Percentiles rank a stretch among this genome's conserved stretches.
phyloP scores from a whole-genome alignment of 352 stramenopile species.

The Pythium aristosporum region DNA sequence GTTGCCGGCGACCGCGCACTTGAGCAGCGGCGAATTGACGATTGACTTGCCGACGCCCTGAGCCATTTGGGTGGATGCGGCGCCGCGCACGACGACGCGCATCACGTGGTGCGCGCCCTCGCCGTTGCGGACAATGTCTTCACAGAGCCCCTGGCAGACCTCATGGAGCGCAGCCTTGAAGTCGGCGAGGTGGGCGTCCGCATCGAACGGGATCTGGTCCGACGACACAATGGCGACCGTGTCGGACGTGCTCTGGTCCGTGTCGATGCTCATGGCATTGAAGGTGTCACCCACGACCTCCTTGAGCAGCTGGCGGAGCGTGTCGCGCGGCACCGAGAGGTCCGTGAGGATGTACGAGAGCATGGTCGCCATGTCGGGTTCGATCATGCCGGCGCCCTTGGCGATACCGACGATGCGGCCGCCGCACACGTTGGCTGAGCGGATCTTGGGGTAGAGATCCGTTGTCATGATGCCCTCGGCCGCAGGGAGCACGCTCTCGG shows the following conservation, averaged over 20 bases:
- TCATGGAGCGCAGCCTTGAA: constrained; percentile 92
- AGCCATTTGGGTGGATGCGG: constrained; percentile 71
- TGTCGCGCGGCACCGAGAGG: constrained; percentile 76
- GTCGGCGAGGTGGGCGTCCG: constrained; percentile 65
- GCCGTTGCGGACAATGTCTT: constrained; percentile 98
- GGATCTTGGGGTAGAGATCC: constrained; percentile 91
- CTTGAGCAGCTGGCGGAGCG: constrained; percentile 72
- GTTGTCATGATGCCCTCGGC: constrained; percentile 98
- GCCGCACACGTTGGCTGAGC: constrained; percentile 75
- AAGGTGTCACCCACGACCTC: constrained; percentile 87
- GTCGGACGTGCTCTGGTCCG: constrained; percentile 98
- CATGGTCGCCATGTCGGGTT: constrained; percentile 96
- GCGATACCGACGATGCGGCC: constrained; percentile 96
- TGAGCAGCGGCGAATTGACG: constrained; percentile 96
- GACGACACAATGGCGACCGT: constrained; percentile 95
- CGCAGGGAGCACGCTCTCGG: constrained; percentile 90
- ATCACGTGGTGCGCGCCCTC: constrained; percentile 98
- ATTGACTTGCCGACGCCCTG: constrained; percentile 91
- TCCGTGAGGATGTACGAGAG: constrained; percentile 89
- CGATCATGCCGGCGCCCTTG: constrained; percentile 99
- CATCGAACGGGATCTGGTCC: constrained; percentile 89
- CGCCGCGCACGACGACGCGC: constrained; percentile 88
- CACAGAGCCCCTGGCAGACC: constrained; percentile 92
- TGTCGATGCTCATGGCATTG: constrained; percentile 96
- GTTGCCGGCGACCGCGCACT: constrained; percentile 97